phyloP scores from a whole-genome alignment of 257 asterid genomes.

The Solanum peruvianum region DNA sequence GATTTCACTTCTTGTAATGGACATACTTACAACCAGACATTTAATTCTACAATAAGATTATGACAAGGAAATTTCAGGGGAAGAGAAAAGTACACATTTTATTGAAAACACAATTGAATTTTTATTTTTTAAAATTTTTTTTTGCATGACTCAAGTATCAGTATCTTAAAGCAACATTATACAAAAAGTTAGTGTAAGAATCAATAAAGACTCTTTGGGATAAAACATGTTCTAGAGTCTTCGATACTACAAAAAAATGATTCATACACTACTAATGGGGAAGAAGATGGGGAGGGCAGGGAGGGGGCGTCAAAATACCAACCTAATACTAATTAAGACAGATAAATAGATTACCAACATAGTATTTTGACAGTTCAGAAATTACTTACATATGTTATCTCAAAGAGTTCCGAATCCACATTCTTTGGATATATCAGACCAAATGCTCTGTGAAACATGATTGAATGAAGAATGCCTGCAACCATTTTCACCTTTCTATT shows the following conservation, averaged over 20 bases:
- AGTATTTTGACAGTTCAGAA: background rate
- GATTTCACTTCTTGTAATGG: background rate
- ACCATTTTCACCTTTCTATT: constrained; percentile 7
- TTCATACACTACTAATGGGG: background rate
- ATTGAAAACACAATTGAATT: background rate
- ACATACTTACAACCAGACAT: background rate
- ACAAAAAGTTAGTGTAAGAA: background rate
- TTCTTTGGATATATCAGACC: constrained; percentile 95
- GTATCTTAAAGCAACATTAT: background rate
- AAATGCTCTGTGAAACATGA: constrained; percentile 84
- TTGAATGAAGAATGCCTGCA: constrained; percentile 89
- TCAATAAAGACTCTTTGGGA: background rate
- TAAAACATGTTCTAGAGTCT: background rate
- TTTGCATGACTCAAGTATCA: background rate
- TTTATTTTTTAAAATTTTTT: background rate
- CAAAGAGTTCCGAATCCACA: constrained; percentile 88
- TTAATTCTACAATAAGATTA: background rate
- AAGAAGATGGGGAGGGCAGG: background rate
- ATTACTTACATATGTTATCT: constrained; percentile 78
- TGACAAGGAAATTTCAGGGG: background rate
- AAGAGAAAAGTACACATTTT: background rate
- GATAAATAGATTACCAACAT: background rate
- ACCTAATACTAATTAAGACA: background rate
- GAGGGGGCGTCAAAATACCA: background rate
- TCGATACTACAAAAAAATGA: background rate